phyloP scores from a whole-genome alignment of 495 filamentous ascomycete species.

The Trichoderma asperelloides region DNA sequence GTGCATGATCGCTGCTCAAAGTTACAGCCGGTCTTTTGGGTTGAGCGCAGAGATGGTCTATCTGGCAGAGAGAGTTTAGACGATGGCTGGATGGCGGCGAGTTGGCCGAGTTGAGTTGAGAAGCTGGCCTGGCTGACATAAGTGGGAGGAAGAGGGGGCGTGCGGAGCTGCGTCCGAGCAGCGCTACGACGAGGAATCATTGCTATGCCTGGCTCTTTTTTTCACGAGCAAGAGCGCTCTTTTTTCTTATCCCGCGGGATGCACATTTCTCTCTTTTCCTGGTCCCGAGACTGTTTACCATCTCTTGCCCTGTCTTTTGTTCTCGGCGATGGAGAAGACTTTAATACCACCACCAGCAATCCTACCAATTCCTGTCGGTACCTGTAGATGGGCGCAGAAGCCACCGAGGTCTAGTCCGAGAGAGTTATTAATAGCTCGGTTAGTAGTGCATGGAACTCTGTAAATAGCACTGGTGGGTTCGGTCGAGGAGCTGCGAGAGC shows the following conservation, averaged over 20 bases:
- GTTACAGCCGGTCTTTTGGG: not conserved
- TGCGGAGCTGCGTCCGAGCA: not conserved
- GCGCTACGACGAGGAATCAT: not conserved
- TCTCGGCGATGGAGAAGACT: not conserved
- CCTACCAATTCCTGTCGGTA: not conserved
- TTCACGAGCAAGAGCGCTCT: not conserved
- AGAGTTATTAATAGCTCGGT: no score
- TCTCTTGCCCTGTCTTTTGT: not conserved
- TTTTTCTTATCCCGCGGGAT: not conserved
- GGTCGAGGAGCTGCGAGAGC: no score
- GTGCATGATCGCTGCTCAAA: not conserved
- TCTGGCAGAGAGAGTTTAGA: not conserved
- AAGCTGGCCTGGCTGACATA: not conserved
- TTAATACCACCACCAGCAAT: not conserved
- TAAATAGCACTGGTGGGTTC: no score
- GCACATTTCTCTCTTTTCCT: not conserved
- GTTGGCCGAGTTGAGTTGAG: not conserved
- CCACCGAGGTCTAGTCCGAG: not conserved
- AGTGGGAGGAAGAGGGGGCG: constrained; percentile 1
- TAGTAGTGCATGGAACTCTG: no score
- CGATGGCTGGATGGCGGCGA: not conserved
- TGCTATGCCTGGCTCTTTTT: not conserved
- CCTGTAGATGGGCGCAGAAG: not conserved
- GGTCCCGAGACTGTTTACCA: not conserved
- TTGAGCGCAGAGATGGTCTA: not conserved